Conservation (phyloP, 768 basidiomycete genomes). For the Xanthoconium stramineum region DNA sequence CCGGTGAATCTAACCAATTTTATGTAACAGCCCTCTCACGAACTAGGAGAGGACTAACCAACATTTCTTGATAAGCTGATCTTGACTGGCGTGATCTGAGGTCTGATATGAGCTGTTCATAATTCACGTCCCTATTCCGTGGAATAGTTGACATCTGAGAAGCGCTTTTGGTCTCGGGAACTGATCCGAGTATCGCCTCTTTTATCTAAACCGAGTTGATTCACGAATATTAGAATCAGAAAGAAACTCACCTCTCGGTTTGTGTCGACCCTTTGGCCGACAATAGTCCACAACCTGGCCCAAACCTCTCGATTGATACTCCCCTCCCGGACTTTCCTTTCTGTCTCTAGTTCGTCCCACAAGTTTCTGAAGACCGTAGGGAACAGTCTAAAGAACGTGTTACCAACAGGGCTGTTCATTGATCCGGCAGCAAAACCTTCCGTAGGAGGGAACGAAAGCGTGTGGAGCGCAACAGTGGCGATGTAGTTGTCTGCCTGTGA, state of each 20-base stretch:
- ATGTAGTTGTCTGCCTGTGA: conserved; percentile 88
- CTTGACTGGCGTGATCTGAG: conserved; percentile 63
- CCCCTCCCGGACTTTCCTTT: conserved; percentile 60
- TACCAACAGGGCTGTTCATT: conserved; percentile 42
- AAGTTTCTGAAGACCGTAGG: conserved; percentile 82
- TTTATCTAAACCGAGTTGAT: conserved; percentile 15
- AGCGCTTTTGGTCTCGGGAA: conserved; percentile 14
- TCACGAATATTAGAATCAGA: background rate
- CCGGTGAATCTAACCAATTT: conserved; percentile 56
- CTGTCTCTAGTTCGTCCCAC: conserved; percentile 83
- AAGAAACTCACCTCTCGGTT: conserved; percentile 40
- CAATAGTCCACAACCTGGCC: conserved; percentile 60
- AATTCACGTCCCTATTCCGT: conserved; percentile 19
- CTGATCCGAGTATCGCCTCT: conserved; percentile 19
- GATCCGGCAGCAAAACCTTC: conserved; percentile 62
- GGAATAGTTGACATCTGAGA: conserved; percentile 1
- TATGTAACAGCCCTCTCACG: background rate
- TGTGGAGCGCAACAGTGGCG: conserved; percentile 80
- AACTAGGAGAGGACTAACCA: conserved; percentile 47
- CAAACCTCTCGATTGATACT: conserved; percentile 65
- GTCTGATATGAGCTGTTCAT: conserved; percentile 53
- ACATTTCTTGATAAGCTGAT: conserved; percentile 80
- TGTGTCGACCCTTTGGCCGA: conserved; percentile 55
- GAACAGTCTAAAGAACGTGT: conserved; percentile 74
- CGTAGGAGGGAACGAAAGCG: conserved; percentile 59